A percentile compares a stretch with the other conserved stretches of the same genome.
phyloP scores from a whole-genome alignment of 352 stramenopile genomes.

The Pythium chondricola region DNA sequence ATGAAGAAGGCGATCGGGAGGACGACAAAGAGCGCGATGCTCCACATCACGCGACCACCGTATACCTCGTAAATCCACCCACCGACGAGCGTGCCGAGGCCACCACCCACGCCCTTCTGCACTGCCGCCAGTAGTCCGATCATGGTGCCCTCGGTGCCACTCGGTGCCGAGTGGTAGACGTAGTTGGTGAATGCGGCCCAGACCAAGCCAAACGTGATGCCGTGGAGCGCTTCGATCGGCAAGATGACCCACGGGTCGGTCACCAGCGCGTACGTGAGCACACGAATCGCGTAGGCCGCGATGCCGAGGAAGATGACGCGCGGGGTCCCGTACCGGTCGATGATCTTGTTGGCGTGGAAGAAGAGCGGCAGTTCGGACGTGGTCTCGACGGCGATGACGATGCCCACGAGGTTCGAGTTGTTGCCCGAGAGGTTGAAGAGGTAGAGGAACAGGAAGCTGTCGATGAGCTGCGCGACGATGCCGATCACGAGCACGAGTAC shows the following conservation, averaged over 20 bases:
- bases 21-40: slow-evolving; percentile 33
- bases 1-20: slow-evolving; percentile 42
- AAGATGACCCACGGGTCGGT: slow-evolving; percentile 56
- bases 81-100: slow-evolving; percentile 49
- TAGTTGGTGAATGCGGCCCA: slow-evolving; percentile 80
- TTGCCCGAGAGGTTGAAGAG: slow-evolving; percentile 68
- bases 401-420: slow-evolving; percentile 49
- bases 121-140: slow-evolving; percentile 58
- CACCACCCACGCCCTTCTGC: slow-evolving; percentile 62
- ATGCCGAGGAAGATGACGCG: slow-evolving; percentile 46
- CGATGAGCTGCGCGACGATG: slow-evolving; percentile 52
- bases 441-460: slow-evolving; percentile 67
- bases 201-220: slow-evolving; percentile 59
- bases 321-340: slow-evolving; percentile 47
- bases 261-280: slow-evolving; percentile 55
- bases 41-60: slow-evolving; percentile 52
- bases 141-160: slow-evolving; percentile 65
- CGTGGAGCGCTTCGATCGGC: slow-evolving; percentile 57
- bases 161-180: slow-evolving; percentile 56
- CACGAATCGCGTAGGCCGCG: slow-evolving; percentile 44
- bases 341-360: slow-evolving; percentile 69
- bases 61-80: slow-evolving; percentile 65
- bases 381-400: slow-evolving; percentile 64
- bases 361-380: slow-evolving; percentile 68
- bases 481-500: slow-evolving; percentile 61